A percentile compares a stretch with the other conserved stretches of the same genome.
Evolutionary conservation across 208 protist genomes (phyloP).

Genomic region (Angomonas ambiguus): DNA sequence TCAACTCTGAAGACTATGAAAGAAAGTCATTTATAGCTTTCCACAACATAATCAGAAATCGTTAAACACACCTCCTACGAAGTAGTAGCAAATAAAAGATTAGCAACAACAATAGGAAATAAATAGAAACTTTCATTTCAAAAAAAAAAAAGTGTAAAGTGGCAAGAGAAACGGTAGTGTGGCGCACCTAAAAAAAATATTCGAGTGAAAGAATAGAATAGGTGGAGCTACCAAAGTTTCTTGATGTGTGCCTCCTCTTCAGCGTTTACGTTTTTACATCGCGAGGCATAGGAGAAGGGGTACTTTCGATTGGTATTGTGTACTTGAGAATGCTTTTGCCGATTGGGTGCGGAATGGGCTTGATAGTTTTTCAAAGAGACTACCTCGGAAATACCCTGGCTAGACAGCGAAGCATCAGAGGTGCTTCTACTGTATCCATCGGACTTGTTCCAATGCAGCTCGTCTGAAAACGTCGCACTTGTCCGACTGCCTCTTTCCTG

Average conservation of each 20-base stretch:
- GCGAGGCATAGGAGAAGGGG: background rate
- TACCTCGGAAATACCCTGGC: background rate
- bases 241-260: background rate
- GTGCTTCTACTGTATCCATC: too few relatives aligned
- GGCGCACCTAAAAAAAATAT: too few relatives aligned
- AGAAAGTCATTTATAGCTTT: too few relatives aligned
- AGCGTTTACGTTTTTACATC: background rate
- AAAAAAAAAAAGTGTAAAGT: slow-evolving; percentile 6
- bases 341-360: background rate
- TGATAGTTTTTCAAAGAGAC: background rate
- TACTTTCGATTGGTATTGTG: background rate
- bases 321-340: background rate
- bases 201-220: slow-evolving; percentile 14
- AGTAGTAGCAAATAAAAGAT: too few relatives aligned
- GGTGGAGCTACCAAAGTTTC: background rate
- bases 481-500: background rate
- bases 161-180: too few relatives aligned
- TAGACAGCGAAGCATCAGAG: background rate
- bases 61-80: too few relatives aligned
- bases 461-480: too few relatives aligned
- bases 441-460: too few relatives aligned
- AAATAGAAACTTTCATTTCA: too few relatives aligned
- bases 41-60: too few relatives aligned
- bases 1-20: too few relatives aligned
- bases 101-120: too few relatives aligned